Evolutionary conservation across 1,284 basidiomycete genomes (phyloP), one percentile per base, ranked within the genome.

Genomic region (Puccinia sorghi): DNA sequence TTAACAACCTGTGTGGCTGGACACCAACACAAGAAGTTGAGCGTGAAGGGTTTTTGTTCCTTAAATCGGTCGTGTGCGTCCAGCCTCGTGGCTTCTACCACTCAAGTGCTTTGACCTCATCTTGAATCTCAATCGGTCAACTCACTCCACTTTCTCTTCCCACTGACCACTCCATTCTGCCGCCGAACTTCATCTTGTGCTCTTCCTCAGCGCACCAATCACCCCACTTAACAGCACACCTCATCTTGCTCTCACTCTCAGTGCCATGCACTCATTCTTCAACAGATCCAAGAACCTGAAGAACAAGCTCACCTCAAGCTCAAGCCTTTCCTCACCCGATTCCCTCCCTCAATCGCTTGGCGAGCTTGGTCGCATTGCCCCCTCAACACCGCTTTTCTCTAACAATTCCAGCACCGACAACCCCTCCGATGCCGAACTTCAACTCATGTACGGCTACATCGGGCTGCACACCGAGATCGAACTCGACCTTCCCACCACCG

Each of bases 361-460:
- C 20, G 59, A 63, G 59, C 59, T 63, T 7, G 39, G 37, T 3
- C 59, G 59, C n/a, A 4, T 37, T 25, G 25, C 15, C 11, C 9
- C 7, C 17, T 63, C 59, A 15, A 4, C 57, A 13, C 59, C 5
- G 1, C 37, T 63, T 0, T 41, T 37, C 32, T 6, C 57, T 4
- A 61, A 20, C 59, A 3, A 63, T 6, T 22, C 17, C 13, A 15
- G 27, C 32, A 8, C 37, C 15, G 20, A 17, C 41, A 59, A 46
- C 13, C 50, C 32, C 50, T 39, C 67, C 39, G 46, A 57, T 25
- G 8, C 54, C 22, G 75, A 78, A 63, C 54, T 70, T 37, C 76
- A 79, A 48, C 69, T 79, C 22, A 48, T 79, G 22, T 79, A 79
- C 37, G 76, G 76, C 46, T 79, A 79, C 22, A 79, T 70, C 56